Percentiles rank a stretch among this genome's conserved stretches.
phyloP scores from a whole-genome alignment of 2,329 filamentous ascomycete species.

The Fusarium sp. region DNA sequence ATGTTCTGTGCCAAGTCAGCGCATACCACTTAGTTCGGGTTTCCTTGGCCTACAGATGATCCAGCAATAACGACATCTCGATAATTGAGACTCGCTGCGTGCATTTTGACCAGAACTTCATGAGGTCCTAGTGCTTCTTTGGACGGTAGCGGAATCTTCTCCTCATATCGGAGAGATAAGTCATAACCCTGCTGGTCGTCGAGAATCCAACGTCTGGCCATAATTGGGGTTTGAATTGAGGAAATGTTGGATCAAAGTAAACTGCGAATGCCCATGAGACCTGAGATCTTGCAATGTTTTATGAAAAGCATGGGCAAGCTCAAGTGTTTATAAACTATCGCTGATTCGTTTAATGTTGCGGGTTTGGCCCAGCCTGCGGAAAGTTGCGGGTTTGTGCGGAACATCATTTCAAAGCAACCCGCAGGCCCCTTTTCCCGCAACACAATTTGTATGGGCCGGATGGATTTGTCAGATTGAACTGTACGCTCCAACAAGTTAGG shows the following conservation, averaged over 20 bases:
- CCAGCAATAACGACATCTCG: conserved; percentile 60
- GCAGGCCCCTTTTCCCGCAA: neutral
- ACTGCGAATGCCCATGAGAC: neutral
- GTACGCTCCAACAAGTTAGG: too few relatives aligned
- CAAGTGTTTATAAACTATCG: neutral
- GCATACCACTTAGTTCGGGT: neutral
- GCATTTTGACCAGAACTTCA: conserved; percentile 71
- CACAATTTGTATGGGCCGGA: neutral
- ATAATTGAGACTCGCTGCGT: conserved; percentile 64
- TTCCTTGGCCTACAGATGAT: conserved; percentile 43
- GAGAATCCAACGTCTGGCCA: conserved; percentile 42
- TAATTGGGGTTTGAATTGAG: neutral
- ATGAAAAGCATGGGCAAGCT: accelerated
- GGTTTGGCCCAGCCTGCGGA: neutral
- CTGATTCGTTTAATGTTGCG: neutral
- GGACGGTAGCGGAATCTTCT: conserved; percentile 31
- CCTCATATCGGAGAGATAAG: conserved; percentile 51
- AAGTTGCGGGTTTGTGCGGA: neutral
- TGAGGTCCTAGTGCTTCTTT: conserved; percentile 62
- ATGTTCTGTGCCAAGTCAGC: conserved; percentile 31
- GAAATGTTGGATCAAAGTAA: too few relatives aligned
- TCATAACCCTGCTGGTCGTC: conserved; percentile 52
- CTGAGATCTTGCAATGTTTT: neutral
- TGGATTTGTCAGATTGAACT: too few relatives aligned
- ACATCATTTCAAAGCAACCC: conserved; percentile 3